A percentile compares a stretch with the other conserved stretches of the same genome.
Evolutionary conservation across 306 rosid species (phyloP).

Genomic region (Ceratonia siliqua): DNA sequence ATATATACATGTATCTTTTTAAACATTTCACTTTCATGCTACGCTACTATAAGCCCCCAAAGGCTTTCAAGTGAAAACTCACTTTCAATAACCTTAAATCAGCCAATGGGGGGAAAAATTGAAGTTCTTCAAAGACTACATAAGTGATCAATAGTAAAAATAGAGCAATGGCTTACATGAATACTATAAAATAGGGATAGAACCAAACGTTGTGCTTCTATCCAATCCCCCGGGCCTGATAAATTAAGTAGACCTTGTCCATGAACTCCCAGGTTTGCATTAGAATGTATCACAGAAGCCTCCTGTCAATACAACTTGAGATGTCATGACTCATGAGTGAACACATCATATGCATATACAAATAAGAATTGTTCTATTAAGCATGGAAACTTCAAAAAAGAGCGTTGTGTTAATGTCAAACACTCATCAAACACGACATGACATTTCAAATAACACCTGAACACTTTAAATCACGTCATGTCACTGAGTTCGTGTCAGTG

Average conservation of each 20-base stretch:
- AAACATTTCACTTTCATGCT: background rate
- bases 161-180: slow-evolving; percentile 61
- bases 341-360: slow-evolving; percentile 29
- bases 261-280: slow-evolving; percentile 98
- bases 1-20: background rate
- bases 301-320: slow-evolving; percentile 56
- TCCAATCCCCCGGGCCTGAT: slow-evolving; percentile 93
- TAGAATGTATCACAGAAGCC: slow-evolving; percentile 93
- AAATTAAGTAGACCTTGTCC: slow-evolving; percentile 97
- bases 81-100: background rate
- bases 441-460: background rate
- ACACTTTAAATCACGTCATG: background rate
- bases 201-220: slow-evolving; percentile 97
- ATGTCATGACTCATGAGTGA: slow-evolving; percentile 34
- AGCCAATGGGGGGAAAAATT: background rate
- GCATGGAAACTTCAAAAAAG: background rate
- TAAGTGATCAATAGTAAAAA: slow-evolving; percentile 14
- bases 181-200: slow-evolving; percentile 87
- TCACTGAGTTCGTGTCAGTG: background rate
- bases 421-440: background rate
- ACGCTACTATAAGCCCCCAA: background rate
- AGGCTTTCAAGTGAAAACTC: background rate
- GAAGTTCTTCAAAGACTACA: slow-evolving; percentile 2
- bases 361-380: background rate
- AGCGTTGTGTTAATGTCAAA: too few species aligned